Evolutionary conservation across 2,329 filamentous ascomycete genomes (phyloP).

Genomic region (Hypoxylon sp.): DNA sequence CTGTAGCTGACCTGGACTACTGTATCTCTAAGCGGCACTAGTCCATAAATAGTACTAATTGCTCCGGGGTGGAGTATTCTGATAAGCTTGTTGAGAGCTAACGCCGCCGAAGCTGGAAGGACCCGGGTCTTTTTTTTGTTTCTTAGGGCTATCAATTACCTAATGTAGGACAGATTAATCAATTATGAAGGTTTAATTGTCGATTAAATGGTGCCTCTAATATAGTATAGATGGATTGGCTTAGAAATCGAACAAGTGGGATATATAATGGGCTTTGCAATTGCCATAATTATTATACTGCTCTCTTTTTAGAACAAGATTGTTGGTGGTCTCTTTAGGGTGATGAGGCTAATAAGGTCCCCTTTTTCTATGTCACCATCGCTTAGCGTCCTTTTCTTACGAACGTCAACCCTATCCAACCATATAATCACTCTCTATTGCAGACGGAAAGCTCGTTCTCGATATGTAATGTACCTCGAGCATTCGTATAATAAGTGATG

Average conservation of each 20-base stretch:
- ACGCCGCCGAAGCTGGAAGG: constrained; percentile 9
- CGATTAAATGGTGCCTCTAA: neutral
- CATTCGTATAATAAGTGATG: constrained; percentile 6
- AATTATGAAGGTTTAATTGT: too few species aligned
- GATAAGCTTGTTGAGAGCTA: constrained; percentile 32
- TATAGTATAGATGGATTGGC: neutral
- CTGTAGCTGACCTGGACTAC: constrained; percentile 29
- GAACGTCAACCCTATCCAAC: constrained; percentile 5
- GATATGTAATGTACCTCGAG: constrained; percentile 1
- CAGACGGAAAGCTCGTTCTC: neutral
- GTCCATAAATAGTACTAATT: constrained; percentile 19
- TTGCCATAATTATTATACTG: too few species aligned
- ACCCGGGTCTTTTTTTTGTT: too few species aligned
- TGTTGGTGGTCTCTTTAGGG: too few species aligned
- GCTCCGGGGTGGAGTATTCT: constrained; percentile 13
- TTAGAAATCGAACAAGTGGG: too few species aligned
- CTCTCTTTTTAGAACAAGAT: constrained; percentile 3
- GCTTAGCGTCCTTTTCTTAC: neutral
- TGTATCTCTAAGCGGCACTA: constrained; percentile 16
- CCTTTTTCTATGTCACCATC: constrained; percentile 2
- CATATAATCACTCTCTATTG: constrained; percentile 1
- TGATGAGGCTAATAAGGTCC: too few species aligned
- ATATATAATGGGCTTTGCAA: too few species aligned
- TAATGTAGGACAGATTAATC: too few species aligned
- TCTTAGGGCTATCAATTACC: too few species aligned